Percentiles rank a stretch among this genome's conserved stretches.
Conservation (phyloP, 2,329 filamentous ascomycete species). For the Alternaria brassicae region DNA sequence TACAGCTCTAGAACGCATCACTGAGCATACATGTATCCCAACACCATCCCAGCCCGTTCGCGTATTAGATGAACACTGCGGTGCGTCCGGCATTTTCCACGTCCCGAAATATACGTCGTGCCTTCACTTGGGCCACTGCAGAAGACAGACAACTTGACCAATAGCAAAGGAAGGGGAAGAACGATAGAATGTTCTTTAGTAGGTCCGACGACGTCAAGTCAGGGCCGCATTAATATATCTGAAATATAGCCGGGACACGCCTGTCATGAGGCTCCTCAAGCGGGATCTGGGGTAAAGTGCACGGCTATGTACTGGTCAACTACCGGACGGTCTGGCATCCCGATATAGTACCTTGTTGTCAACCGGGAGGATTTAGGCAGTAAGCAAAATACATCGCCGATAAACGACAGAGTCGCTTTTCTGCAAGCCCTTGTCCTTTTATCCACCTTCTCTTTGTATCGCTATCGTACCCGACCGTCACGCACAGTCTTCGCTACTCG, state of each 20-base stretch:
- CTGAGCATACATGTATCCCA: neutral
- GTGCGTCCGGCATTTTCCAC: conserved; percentile 20
- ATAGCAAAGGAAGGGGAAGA: conserved; percentile 25
- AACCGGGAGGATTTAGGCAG: neutral
- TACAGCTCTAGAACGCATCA: conserved; percentile 13
- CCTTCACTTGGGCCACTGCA: conserved; percentile 16
- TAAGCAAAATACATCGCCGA: neutral
- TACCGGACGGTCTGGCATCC: conserved; percentile 20
- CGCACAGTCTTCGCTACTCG: neutral
- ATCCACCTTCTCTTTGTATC: neutral
- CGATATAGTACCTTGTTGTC: conserved; percentile 1
- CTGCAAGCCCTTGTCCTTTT: neutral
- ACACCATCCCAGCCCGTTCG: neutral
- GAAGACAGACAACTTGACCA: conserved; percentile 11
- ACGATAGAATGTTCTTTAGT: conserved; percentile 34
- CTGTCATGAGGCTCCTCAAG: conserved; percentile 15
- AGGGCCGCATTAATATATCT: conserved; percentile 26
- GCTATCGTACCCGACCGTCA: neutral
- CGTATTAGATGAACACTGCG: conserved; percentile 16
- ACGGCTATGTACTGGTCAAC: conserved; percentile 6
- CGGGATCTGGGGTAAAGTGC: conserved; percentile 23
- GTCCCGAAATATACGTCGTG: conserved; percentile 22
- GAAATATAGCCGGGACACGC: neutral
- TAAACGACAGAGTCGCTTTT: neutral
- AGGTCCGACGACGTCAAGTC: conserved; percentile 17